phyloP scores from a whole-genome alignment of 306 rosid genomes.

The Vicia faba region DNA sequence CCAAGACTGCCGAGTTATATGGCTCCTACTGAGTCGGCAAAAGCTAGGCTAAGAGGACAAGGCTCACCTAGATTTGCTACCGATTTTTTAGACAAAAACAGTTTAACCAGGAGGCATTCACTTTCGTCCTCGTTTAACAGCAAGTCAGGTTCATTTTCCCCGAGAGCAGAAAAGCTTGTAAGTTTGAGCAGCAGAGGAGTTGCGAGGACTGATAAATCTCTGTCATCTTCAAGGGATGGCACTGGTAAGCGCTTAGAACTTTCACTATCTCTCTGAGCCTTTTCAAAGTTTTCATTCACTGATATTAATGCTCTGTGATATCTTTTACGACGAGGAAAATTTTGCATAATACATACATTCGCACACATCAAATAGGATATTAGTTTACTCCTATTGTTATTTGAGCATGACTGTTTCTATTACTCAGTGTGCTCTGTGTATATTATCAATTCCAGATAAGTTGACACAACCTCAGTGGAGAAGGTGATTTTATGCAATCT shows the following conservation, averaged over 20 bases:
- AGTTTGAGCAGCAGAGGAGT: constrained; percentile 46
- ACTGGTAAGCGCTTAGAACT: constrained; percentile 43
- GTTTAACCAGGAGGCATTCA: constrained; percentile 55
- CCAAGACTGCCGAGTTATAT: constrained; percentile 62
- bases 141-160: constrained; percentile 49
- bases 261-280: constrained; percentile 4
- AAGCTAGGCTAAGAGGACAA: constrained; percentile 61
- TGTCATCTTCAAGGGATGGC: constrained; percentile 52
- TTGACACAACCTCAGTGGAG: constrained; percentile 59
- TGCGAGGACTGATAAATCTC: constrained; percentile 42
- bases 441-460: constrained; percentile 50
- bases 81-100: constrained; percentile 45
- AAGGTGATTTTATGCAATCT: constrained; percentile 47
- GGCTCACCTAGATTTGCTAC: constrained; percentile 47
- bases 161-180: constrained; percentile 42
- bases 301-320: neutral
- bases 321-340: neutral
- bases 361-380: neutral
- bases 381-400: constrained; percentile 17
- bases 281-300: constrained; percentile 16
- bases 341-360: neutral
- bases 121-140: constrained; percentile 47
- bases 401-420: neutral
- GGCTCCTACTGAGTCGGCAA: constrained; percentile 68
- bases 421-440: constrained; percentile 21